A percentile compares a stretch with the other conserved stretches of the same genome.
Conservation (phyloP, 83 land plant species). For the Picea engelmannii region DNA sequence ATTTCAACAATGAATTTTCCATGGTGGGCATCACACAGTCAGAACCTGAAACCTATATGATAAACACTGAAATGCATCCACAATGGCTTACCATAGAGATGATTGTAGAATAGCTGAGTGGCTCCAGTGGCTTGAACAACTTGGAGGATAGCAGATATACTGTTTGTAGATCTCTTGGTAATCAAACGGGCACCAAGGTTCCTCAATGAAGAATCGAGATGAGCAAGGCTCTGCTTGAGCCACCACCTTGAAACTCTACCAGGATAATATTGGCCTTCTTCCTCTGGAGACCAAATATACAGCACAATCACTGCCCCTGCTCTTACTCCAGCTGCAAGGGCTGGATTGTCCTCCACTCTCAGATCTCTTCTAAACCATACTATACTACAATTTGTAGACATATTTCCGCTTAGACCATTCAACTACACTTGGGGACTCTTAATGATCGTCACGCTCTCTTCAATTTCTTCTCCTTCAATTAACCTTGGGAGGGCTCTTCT, state of each 20-base stretch:
- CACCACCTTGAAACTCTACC: constrained; percentile 97
- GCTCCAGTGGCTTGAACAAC: constrained; percentile 70
- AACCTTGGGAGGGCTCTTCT: not conserved
- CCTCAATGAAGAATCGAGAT: constrained; percentile 66
- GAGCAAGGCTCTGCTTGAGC: constrained; percentile 78
- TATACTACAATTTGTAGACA: constrained; percentile 56
- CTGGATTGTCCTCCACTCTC: constrained; percentile 92
- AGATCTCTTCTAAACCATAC: constrained; percentile 97
- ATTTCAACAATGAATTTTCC: not conserved
- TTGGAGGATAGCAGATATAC: constrained; percentile 64
- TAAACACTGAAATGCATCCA: not conserved
- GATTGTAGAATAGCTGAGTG: constrained; percentile 81
- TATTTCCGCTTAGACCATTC: not conserved
- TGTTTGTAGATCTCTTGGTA: constrained; percentile 59
- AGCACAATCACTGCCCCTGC: constrained; percentile 71
- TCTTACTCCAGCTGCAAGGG: constrained; percentile 78
- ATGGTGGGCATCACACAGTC: not conserved
- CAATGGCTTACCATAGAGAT: constrained; percentile 70
- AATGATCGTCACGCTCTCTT: not conserved
- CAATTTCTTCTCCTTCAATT: not conserved
- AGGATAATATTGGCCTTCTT: constrained; percentile 78
- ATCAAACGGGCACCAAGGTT: constrained; percentile 71
- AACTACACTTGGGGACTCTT: not conserved
- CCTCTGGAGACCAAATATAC: constrained; percentile 88
- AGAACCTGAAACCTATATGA: no score